Conservation (phyloP, 2,329 filamentous ascomycete genomes). For the Coniella vitis region DNA sequence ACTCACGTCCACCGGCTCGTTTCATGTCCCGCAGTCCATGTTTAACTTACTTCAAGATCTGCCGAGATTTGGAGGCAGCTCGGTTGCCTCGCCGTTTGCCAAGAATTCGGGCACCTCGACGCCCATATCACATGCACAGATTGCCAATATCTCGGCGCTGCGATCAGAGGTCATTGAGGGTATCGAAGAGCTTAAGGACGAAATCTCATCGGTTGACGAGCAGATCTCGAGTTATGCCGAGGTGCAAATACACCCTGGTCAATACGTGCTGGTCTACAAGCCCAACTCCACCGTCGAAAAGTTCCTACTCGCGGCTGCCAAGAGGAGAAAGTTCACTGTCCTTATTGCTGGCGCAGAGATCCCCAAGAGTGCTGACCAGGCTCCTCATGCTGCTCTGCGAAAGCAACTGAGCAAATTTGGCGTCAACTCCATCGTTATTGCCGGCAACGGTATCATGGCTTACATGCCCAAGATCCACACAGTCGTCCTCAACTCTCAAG, state of each 20-base stretch:
- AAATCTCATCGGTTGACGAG: slow-evolving; percentile 86
- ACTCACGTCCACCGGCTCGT: slow-evolving; percentile 55
- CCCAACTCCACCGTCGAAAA: slow-evolving; percentile 82
- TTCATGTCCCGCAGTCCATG: slow-evolving; percentile 67
- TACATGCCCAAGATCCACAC: slow-evolving; percentile 96
- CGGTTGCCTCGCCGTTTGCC: slow-evolving; percentile 40
- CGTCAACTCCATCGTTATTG: slow-evolving; percentile 75
- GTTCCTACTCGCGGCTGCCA: slow-evolving; percentile 80
- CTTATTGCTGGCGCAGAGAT: slow-evolving; percentile 66
- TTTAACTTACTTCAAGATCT: slow-evolving; percentile 80
- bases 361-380: slow-evolving; percentile 28
- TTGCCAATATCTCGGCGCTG: slow-evolving; percentile 57
- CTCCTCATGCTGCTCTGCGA: slow-evolving; percentile 50
- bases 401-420: slow-evolving; percentile 74
- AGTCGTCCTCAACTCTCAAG: slow-evolving; percentile 82
- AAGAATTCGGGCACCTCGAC: slow-evolving; percentile 30
- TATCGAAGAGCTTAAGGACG: slow-evolving; percentile 92
- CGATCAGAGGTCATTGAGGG: slow-evolving; percentile 89
- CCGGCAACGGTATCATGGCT: slow-evolving; percentile 80
- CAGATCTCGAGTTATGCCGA: slow-evolving; percentile 85
- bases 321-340: slow-evolving; percentile 87
- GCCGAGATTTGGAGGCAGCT: slow-evolving; percentile 38
- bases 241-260: slow-evolving; percentile 87
- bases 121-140: slow-evolving; percentile 28
- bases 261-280: slow-evolving; percentile 84